Evolutionary conservation across 805 yeast species (phyloP).

Genomic region (Jamesozyma spencerorum): DNA sequence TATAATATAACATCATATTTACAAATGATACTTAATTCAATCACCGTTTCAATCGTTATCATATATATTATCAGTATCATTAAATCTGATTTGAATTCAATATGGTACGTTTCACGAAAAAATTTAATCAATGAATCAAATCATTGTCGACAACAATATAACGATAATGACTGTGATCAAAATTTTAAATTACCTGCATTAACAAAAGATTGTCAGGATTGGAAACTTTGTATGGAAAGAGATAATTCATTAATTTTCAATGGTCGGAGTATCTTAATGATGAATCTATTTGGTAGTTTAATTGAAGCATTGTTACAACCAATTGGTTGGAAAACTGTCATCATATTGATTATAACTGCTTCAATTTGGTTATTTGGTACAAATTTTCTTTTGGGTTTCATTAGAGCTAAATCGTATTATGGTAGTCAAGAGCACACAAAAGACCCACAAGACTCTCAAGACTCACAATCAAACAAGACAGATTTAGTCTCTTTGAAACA

Average conservation of each 20-base stretch:
- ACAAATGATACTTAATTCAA: constrained; percentile 44
- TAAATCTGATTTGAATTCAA: constrained; percentile 43
- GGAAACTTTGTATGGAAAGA: constrained; percentile 60
- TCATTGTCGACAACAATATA: constrained; percentile 43
- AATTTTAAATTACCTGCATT: constrained; percentile 48
- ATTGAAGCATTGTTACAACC: constrained; percentile 60
- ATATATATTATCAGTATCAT: constrained; percentile 42
- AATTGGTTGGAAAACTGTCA: constrained; percentile 49
- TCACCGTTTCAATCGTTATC: constrained; percentile 37
- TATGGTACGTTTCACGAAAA: constrained; percentile 38
- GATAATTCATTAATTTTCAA: constrained; percentile 34
- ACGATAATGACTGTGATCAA: constrained; percentile 49
- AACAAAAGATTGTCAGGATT: constrained; percentile 45
- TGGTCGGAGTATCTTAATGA: constrained; percentile 49
- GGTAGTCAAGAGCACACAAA: constrained; percentile 12
- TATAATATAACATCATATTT: constrained; percentile 54
- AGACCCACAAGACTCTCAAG: not conserved
- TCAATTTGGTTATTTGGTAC: constrained; percentile 45
- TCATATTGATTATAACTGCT: constrained; percentile 34
- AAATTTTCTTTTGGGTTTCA: constrained; percentile 58
- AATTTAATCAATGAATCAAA: constrained; percentile 43
- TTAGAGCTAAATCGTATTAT: constrained; percentile 42
- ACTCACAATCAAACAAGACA: no score
- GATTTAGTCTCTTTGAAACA: no score
- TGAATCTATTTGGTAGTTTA: constrained; percentile 53